Evolutionary conservation across 352 stramenopile species (phyloP).

Genomic region (Pythium dissimile): DNA sequence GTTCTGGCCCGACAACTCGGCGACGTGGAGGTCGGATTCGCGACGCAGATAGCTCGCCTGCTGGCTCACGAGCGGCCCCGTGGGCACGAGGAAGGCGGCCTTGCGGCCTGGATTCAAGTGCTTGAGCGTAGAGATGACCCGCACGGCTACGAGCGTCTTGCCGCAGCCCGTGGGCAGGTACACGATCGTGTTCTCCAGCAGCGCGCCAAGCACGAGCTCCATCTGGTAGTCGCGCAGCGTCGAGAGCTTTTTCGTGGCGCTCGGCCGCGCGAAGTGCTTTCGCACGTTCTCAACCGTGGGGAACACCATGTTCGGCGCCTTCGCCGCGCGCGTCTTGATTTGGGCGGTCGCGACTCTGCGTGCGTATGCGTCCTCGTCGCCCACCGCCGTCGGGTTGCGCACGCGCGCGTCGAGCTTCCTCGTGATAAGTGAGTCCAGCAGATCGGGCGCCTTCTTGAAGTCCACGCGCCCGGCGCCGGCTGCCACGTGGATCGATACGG

Average conservation of each 20-base stretch:
- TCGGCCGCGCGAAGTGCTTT: constrained; percentile 1
- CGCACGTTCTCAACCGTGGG: constrained; percentile 28
- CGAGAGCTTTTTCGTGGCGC: constrained; percentile 37
- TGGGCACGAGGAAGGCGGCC: constrained; percentile 71
- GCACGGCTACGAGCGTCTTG: constrained; percentile 76
- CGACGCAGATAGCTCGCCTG: constrained; percentile 67
- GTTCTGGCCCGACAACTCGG: constrained; percentile 59
- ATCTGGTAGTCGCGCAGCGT: constrained; percentile 60
- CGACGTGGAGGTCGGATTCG: constrained; percentile 53
- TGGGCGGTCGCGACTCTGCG: background rate
- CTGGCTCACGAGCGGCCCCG: constrained; percentile 67
- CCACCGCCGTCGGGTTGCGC: background rate
- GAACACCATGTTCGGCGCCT: constrained; percentile 16
- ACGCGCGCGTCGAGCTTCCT: background rate
- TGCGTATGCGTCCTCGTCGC: background rate
- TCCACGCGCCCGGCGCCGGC: background rate
- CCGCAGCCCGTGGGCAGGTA: constrained; percentile 75
- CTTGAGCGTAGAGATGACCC: constrained; percentile 65
- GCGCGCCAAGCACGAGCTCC: constrained; percentile 57
- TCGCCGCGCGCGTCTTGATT: background rate
- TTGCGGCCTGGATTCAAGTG: constrained; percentile 48
- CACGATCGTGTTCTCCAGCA: constrained; percentile 78
- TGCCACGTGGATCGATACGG: constrained; percentile 19
- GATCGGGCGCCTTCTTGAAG: constrained; percentile 13
- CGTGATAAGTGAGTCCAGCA: constrained; percentile 4